These are phyloP conservation scores for Penicillium palitans DNA, from an alignment of 2,329 filamentous ascomycete species.

Conservation along the genomic window DNA sequence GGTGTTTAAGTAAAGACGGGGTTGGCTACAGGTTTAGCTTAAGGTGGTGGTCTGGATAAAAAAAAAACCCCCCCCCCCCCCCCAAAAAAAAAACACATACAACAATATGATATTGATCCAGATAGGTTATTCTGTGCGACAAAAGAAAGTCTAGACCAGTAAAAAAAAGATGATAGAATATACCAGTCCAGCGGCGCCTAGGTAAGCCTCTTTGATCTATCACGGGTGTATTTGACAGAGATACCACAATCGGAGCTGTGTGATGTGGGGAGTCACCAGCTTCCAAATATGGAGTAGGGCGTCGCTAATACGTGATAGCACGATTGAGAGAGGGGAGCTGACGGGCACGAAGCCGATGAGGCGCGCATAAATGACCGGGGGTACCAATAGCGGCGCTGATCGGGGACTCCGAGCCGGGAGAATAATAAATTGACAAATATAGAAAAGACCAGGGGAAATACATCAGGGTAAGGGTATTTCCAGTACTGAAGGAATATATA, in stretches of 20 bases:
- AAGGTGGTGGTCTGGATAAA: background rate
- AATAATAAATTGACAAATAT: slow-evolving; percentile 18
- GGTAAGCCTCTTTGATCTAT: background rate
- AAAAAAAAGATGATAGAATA: background rate
- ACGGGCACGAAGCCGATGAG: slow-evolving; percentile 24
- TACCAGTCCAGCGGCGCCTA: background rate
- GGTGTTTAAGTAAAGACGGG: background rate
- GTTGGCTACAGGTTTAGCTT: background rate
- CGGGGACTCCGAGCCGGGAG: slow-evolving; percentile 17
- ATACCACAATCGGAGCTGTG: slow-evolving; percentile 3
- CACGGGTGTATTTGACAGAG: background rate
- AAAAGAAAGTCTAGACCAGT: background rate
- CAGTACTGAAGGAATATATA: slow-evolving; percentile 10
- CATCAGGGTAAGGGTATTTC: slow-evolving; percentile 22
- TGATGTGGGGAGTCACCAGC: slow-evolving; percentile 1
- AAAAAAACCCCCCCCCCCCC: too few species aligned
- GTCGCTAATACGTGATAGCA: slow-evolving; percentile 9
- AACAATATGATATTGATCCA: background rate
- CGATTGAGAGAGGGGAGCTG: slow-evolving; percentile 10
- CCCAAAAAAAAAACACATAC: too few species aligned
- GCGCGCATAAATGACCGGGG: slow-evolving; percentile 16
- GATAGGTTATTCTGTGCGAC: background rate
- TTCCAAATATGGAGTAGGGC: slow-evolving; percentile 4
- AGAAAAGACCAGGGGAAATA: slow-evolving; percentile 5
- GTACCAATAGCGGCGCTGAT: slow-evolving; percentile 29